phyloP scores from a whole-genome alignment of 768 basidiomycete genomes.

The Pulveroboletus ravenelii region DNA sequence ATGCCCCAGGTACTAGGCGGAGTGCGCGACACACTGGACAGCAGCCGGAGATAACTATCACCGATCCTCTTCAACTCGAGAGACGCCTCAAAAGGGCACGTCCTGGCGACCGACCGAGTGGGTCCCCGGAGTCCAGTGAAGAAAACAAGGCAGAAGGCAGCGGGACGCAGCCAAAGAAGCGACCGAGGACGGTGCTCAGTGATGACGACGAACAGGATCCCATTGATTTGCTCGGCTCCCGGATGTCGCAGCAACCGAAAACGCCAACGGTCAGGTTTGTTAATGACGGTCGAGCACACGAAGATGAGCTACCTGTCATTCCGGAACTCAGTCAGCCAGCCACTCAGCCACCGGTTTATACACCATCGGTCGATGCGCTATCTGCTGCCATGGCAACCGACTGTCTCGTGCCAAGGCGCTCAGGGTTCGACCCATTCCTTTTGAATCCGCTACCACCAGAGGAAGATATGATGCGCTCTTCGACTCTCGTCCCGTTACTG shows the following conservation, averaged over 20 bases:
- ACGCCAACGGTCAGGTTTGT: too few relatives aligned
- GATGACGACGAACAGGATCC: conserved; percentile 36
- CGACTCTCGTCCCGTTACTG: conserved; percentile 21
- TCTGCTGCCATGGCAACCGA: conserved; percentile 38
- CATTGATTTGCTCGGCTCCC: too few relatives aligned
- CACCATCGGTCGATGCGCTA: too few relatives aligned
- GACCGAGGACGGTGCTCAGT: conserved; percentile 43
- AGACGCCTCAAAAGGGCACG: conserved; percentile 70
- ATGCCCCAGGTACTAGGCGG: conserved; percentile 54
- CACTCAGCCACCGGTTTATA: too few relatives aligned
- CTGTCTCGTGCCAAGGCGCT: conserved; percentile 25
- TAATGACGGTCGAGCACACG: too few relatives aligned
- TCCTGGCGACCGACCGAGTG: conserved; percentile 49
- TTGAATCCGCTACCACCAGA: conserved; percentile 47
- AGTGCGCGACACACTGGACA: conserved; percentile 73
- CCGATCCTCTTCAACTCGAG: conserved; percentile 72
- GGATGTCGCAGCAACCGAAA: too few relatives aligned
- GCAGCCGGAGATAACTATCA: conserved; percentile 65
- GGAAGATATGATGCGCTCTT: conserved; percentile 20
- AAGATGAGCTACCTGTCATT: too few relatives aligned
- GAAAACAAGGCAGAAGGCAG: conserved; percentile 43
- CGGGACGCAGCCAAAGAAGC: conserved; percentile 46
- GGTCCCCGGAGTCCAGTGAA: conserved; percentile 41
- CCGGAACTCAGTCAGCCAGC: too few relatives aligned
- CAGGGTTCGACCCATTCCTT: conserved; percentile 48